These are phyloP conservation scores for Globisporangium takayamanum DNA, from an alignment of 352 stramenopile species.

Conservation along the genomic window DNA sequence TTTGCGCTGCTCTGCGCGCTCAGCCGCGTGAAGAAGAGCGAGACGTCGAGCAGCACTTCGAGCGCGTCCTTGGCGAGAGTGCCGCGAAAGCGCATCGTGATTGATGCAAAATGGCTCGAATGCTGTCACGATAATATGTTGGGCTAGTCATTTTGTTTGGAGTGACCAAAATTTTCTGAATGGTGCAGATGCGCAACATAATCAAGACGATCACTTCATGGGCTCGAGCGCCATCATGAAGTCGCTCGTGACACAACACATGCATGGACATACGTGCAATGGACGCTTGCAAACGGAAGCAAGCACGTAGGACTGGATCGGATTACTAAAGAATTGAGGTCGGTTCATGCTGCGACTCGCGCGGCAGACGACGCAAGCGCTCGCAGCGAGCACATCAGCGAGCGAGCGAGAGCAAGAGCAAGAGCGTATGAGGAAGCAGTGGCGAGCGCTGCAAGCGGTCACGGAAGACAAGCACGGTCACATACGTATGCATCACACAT, in stretches of 20 bases:
- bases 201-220: too few species aligned
- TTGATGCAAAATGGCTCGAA: neutral
- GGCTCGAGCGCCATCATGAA: too few species aligned
- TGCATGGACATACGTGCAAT: neutral
- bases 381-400: constrained; percentile 4
- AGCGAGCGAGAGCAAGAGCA: neutral
- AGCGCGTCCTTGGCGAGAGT: constrained; percentile 71
- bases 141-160: too few species aligned
- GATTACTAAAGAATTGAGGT: constrained; percentile 79
- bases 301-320: constrained; percentile 44
- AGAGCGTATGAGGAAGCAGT: constrained; percentile 6
- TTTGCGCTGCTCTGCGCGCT: constrained; percentile 45
- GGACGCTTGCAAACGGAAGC: neutral
- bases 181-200: too few species aligned
- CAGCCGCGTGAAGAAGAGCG: constrained; percentile 65
- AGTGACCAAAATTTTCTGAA: too few species aligned
- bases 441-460: constrained; percentile 13
- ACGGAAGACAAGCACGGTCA: constrained; percentile 22
- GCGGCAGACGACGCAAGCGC: constrained; percentile 5
- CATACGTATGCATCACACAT: constrained; percentile 12
- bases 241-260: too few species aligned
- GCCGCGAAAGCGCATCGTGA: constrained; percentile 72
- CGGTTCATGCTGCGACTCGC: constrained; percentile 27
- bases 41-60: constrained; percentile 68
- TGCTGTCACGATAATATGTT: neutral